phyloP scores from a whole-genome alignment of 140 eudicot species.

The Bidens hawaiensis region DNA sequence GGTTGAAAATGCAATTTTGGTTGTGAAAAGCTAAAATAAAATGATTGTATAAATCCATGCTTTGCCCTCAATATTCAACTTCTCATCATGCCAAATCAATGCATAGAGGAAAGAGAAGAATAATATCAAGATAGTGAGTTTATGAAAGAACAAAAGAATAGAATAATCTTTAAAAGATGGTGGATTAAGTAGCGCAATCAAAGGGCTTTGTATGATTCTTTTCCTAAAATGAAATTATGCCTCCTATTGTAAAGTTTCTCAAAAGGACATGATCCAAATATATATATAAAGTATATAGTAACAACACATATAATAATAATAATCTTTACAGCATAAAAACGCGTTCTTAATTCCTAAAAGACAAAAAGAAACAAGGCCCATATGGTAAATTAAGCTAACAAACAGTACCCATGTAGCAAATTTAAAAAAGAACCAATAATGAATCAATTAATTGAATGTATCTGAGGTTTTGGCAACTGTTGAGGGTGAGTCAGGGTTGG shows the following conservation, averaged over 20 bases:
- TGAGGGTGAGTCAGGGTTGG: too few relatives aligned
- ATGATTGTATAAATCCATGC: constrained; percentile 52
- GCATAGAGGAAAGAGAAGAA: constrained; percentile 6
- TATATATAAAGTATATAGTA: background rate
- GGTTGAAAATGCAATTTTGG: constrained; percentile 24
- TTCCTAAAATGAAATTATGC: constrained; percentile 17
- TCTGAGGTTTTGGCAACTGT: too few relatives aligned
- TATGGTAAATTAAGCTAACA: background rate
- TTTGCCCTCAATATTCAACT: constrained; percentile 50
- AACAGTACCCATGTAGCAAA: background rate
- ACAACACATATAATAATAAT: too few relatives aligned
- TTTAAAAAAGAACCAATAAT: background rate
- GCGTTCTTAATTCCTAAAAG: constrained; percentile 11
- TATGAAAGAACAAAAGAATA: background rate
- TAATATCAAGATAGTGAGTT: constrained; percentile 7
- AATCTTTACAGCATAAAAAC: constrained; percentile 5
- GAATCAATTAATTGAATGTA: too few relatives aligned
- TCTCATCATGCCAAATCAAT: constrained; percentile 37
- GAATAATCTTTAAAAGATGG: background rate
- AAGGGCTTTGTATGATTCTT: constrained; percentile 25
- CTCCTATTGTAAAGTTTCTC: constrained; percentile 16
- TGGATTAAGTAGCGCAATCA: constrained; percentile 23
- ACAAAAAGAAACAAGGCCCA: constrained; percentile 9
- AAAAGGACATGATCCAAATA: constrained; percentile 9
- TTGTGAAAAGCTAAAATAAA: constrained; percentile 22